Conservation (phyloP, 2,329 filamentous ascomycete genomes). For the Cladorrhinum sp. region DNA sequence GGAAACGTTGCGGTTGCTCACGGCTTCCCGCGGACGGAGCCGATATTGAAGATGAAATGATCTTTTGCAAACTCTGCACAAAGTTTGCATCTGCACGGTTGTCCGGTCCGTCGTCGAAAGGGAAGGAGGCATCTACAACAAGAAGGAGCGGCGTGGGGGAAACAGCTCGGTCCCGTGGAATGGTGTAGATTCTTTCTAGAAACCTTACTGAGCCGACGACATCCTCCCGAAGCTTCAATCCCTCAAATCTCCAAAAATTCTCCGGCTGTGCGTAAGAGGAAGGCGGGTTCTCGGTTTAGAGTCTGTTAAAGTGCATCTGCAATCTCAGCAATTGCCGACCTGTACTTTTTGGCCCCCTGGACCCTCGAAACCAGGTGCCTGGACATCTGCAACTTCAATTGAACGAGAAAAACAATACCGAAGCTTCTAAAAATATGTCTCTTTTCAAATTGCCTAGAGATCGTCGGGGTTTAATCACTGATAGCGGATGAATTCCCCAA, state of each 20-base stretch:
- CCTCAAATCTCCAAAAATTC: neutral
- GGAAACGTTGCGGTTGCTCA: constrained; percentile 6
- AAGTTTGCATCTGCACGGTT: constrained; percentile 12
- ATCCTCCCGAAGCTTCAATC: too few relatives aligned
- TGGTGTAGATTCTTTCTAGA: neutral
- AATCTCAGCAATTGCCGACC: neutral
- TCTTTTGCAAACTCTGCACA: neutral
- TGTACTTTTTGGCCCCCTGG: neutral
- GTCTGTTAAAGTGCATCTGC: neutral
- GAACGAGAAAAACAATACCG: neutral
- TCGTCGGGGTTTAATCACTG: neutral
- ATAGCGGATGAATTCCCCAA: constrained; percentile 15
- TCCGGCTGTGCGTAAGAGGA: neutral
- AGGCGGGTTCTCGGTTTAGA: neutral
- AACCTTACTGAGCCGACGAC: neutral
- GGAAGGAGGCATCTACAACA: constrained; percentile 9
- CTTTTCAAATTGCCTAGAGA: constrained; percentile 1
- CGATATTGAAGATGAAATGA: neutral
- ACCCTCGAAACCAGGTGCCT: constrained; percentile 12
- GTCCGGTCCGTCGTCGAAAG: constrained; percentile 14
- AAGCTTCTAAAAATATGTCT: constrained; percentile 18
- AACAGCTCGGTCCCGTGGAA: neutral
- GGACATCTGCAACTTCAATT: neutral
- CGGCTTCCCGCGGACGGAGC: constrained; percentile 13
- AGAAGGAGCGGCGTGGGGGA: neutral